A percentile compares a stretch with the other conserved stretches of the same genome.
Conservation (phyloP, 208 protist genomes). For the Vickermania spadyakhi region DNA sequence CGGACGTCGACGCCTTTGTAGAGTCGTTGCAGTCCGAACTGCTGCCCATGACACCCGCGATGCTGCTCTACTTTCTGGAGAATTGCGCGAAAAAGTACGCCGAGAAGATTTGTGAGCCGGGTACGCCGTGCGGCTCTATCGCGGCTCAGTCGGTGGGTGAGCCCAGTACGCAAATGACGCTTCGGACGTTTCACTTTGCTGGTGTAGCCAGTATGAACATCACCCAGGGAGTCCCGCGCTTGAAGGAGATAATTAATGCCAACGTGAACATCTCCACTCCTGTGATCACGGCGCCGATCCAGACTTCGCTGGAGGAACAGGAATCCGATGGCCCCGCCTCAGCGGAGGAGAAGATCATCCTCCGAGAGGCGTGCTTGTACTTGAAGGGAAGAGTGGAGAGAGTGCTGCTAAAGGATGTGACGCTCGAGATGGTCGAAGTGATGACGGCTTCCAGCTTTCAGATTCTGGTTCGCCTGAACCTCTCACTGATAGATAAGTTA, state of each 20-base stretch:
- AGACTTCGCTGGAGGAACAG: conserved; percentile 4
- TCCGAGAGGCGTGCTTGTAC: conserved; percentile 6
- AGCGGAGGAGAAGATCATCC: conserved; percentile 7
- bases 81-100: conserved; percentile 75
- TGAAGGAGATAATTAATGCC: conserved; percentile 99
- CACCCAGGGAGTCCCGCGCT: conserved; percentile 94
- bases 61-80: conserved; percentile 71
- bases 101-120: conserved; percentile 91
- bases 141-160: conserved; percentile 99
- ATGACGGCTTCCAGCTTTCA: conserved; percentile 75
- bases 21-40: conserved; percentile 62
- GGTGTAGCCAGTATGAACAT: conserved; percentile 99
- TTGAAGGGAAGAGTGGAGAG: conserved; percentile 92
- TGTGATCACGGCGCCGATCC: conserved; percentile 94
- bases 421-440: conserved; percentile 78
- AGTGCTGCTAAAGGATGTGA: conserved; percentile 89
- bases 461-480: conserved; percentile 93
- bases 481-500: conserved; percentile 80
- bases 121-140: conserved; percentile 97
- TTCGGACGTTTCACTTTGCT: conserved; percentile 99
- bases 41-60: conserved; percentile 54
- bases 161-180: conserved; percentile 99
- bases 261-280: conserved; percentile 97
- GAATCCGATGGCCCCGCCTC: background rate
- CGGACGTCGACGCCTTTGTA: conserved; percentile 7